Evolutionary conservation across 805 yeast genomes (phyloP).

Genomic region (Sugiyamaella mastotermitis): DNA sequence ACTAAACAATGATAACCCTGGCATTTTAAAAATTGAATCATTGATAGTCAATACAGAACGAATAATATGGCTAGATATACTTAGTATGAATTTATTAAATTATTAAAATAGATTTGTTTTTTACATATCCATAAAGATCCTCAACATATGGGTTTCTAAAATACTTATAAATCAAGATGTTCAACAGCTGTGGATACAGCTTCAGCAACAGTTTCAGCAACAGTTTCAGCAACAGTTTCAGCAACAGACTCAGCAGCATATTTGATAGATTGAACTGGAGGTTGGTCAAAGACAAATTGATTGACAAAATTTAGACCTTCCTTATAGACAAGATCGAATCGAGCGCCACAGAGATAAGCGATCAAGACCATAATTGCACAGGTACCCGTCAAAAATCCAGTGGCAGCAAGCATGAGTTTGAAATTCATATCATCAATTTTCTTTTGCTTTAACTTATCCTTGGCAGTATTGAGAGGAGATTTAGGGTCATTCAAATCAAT

Average conservation of each 20-base stretch:
- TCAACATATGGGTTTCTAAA: too few species aligned
- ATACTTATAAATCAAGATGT: too few species aligned
- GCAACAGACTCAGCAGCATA: background rate
- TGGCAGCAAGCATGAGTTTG: slow-evolving; percentile 17
- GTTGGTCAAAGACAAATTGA: slow-evolving; percentile 4
- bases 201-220: background rate
- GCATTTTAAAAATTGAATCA: too few species aligned
- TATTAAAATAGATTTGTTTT: too few species aligned
- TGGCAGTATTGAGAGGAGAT: slow-evolving; percentile 10
- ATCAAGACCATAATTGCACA: slow-evolving; percentile 21
- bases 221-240: background rate
- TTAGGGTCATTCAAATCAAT: slow-evolving; percentile 44
- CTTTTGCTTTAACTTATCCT: slow-evolving; percentile 3
- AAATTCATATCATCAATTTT: slow-evolving; percentile 16
- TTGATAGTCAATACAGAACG: too few species aligned
- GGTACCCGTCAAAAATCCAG: slow-evolving; percentile 17
- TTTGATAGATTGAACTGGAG: background rate
- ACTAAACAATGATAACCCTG: too few species aligned
- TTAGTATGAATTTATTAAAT: too few species aligned
- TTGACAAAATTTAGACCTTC: slow-evolving; percentile 8
- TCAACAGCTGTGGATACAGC: too few species aligned
- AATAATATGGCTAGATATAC: too few species aligned
- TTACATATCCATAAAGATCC: too few species aligned
- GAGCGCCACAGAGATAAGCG: slow-evolving; percentile 27
- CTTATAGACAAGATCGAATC: slow-evolving; percentile 21